These are phyloP conservation scores for Abortiporus biennis DNA, from an alignment of 1,284 basidiomycete species.

Conservation along the genomic window DNA sequence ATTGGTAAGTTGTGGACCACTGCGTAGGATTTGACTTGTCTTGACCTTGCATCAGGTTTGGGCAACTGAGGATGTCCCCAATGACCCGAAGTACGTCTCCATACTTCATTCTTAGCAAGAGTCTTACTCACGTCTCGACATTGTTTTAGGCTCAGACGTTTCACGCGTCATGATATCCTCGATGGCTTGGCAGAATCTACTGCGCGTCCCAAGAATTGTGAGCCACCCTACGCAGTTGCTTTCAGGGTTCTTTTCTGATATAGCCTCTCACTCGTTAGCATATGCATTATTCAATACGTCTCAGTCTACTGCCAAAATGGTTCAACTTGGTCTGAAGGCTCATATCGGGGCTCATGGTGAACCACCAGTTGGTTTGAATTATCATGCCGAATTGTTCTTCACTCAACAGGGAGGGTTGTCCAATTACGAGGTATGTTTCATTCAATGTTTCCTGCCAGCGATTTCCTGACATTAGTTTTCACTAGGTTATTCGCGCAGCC, in stretches of 20 bases:
- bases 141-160: constrained; percentile 46
- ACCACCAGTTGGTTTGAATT: constrained; percentile 65
- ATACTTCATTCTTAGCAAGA: no score
- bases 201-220: constrained; percentile 53
- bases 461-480: not conserved
- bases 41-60: constrained; percentile 35
- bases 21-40: not conserved
- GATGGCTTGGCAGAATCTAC: constrained; percentile 56
- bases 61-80: constrained; percentile 57
- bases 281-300: constrained; percentile 65
- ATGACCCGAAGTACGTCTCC: constrained; percentile 52
- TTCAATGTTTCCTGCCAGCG: not conserved
- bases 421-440: constrained; percentile 38
- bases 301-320: constrained; percentile 58
- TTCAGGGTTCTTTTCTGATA: not conserved
- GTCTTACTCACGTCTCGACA: no score
- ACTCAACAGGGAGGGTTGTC: constrained; percentile 48
- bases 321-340: constrained; percentile 49
- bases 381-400: constrained; percentile 68
- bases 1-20: constrained; percentile 17
- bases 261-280: constrained; percentile 31
- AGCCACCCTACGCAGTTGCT: no score
- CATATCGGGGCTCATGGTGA: constrained; percentile 77
- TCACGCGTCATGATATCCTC: constrained; percentile 60
- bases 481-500: constrained; percentile 58